phyloP scores from a whole-genome alignment of 2,329 filamentous ascomycete species.

The Claviceps maximensis region DNA sequence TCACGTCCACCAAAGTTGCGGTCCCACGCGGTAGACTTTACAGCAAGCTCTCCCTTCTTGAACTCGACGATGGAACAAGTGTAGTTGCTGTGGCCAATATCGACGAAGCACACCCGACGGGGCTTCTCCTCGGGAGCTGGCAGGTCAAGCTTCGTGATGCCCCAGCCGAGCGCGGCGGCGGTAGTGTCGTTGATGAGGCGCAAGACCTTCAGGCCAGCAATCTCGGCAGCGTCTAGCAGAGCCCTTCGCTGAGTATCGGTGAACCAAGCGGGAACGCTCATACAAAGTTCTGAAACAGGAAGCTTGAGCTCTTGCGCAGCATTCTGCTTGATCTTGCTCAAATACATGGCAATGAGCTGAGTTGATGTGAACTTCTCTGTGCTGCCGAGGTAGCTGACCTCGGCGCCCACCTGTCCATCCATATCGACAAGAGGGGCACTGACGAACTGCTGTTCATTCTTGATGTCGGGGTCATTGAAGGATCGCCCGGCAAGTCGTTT shows the following conservation, averaged over 20 bases:
- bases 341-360: constrained; percentile 87
- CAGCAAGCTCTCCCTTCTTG: constrained; percentile 87
- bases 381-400: constrained; percentile 86
- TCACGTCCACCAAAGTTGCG: constrained; percentile 94
- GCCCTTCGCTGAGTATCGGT: constrained; percentile 84
- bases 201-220: constrained; percentile 84
- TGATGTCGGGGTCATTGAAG: constrained; percentile 80
- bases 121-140: constrained; percentile 83
- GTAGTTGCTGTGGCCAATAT: constrained; percentile 95
- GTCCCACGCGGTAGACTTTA: constrained; percentile 87
- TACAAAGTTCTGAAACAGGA: constrained; percentile 82
- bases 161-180: constrained; percentile 87
- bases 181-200: constrained; percentile 97
- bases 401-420: constrained; percentile 87
- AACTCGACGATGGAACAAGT: constrained; percentile 91
- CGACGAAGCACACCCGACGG: constrained; percentile 78
- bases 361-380: constrained; percentile 92
- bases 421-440: constrained; percentile 78
- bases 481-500: constrained; percentile 85
- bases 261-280: constrained; percentile 95
- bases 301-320: constrained; percentile 77
- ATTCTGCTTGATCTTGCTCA: constrained; percentile 87
- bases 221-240: constrained; percentile 82
- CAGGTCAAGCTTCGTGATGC: constrained; percentile 94
- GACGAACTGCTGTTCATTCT: constrained; percentile 84